Evolutionary conservation across 805 yeast genomes (phyloP), one percentile per base, ranked within the genome.

Genomic region (Barnettozyma salicaria): DNA sequence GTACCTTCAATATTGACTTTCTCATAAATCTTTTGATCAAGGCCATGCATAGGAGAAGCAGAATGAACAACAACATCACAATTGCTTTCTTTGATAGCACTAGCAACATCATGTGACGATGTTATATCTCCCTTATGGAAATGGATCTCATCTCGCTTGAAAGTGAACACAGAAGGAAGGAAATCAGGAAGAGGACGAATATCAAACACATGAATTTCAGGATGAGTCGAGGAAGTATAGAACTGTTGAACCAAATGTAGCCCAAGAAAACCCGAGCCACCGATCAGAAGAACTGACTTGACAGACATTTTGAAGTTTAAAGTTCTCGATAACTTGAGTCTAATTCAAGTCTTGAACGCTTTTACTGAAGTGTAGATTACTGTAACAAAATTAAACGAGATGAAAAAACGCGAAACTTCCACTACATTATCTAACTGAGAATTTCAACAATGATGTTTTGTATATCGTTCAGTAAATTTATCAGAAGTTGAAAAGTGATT

Each of bases 201-300:
- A 60, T 92, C 98, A 56, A 92, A 85, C 13, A 92, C 95, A 53
- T 80, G 82, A 42, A 92, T 82, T 30, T 71, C 59, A 8, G 95
- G 89, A 30, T 74, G 65, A 17, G 92, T 83, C 11, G 71, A 53
- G 25, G 71, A 63, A 31, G 70, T 69, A 64, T 75, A 74, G 60
- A 89, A 90, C 59, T 86, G 92, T 52, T 89, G 89, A 29, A 92
- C 77, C 46, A 92, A 66, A 49, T 92, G 98, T 31, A 87, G 74
- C 3, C 98, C 98, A 16, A 92, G 71, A 49, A 92, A 92, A 0
- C 98, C 98, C 5, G 96, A 67, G 8, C 98, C 98, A 34, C 98
- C 98, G n/a, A 92, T 76, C 16, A 92, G 67, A 21, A 92, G 74
- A 2, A 92, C 95, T 6, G 59, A 55, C 16, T 53, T 30, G 27